Evolutionary conservation across 1,284 basidiomycete genomes (phyloP), one percentile per base, ranked within the genome.

Genomic region (Fomitopsis betulina): DNA sequence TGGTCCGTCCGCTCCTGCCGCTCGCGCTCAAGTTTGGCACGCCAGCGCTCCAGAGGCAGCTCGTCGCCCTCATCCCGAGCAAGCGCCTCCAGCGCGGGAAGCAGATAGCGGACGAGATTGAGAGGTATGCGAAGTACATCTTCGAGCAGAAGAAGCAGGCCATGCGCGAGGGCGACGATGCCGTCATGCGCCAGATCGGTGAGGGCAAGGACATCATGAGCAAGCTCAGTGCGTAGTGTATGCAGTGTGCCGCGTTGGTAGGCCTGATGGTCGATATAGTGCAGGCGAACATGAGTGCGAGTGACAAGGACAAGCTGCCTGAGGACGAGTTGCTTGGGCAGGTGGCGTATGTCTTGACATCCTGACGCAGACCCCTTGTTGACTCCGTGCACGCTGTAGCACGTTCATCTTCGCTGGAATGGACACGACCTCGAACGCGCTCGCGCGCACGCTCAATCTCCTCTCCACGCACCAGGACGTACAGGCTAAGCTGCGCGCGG

Each of bases 191-290:
- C 23, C 68, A 70, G 56, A 60, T 70, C 17, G 68, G 66, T 3
- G 68, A 71, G 51, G 69, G 70, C 10, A 67, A 65, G 52, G 71
- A 72, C 42, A 63, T 72, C 55, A 64, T 72, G 56, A 72, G 71
- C 59, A 63, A 67, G 10, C 55, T 73, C 21, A 52, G 70, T 73
- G 56, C 49, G 68, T 65, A 10, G 17, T 25, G 19, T 8, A 2
- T n/a, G 19, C 4, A 13, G 12, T 19, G 17, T 19, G 30, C 30
- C 9, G 50, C 3, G n/a, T 23, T 19, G 33, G 17, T 8, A 1
- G 5, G 8, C 5, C 53, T 51, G 7, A 35, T 19, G 35, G 15
- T n/a, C 23, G 15, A 39, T 23, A n/a, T 58, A 54, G 55, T 54
- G 39, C 54, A 55, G 39, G 66, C 65, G 17, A 69, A 73, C 55